Percentiles rank a stretch among this genome's conserved stretches.
These are phyloP conservation scores for Phyllachora maydis DNA, from an alignment of 2,329 filamentous ascomycete species.

Conservation along the genomic window DNA sequence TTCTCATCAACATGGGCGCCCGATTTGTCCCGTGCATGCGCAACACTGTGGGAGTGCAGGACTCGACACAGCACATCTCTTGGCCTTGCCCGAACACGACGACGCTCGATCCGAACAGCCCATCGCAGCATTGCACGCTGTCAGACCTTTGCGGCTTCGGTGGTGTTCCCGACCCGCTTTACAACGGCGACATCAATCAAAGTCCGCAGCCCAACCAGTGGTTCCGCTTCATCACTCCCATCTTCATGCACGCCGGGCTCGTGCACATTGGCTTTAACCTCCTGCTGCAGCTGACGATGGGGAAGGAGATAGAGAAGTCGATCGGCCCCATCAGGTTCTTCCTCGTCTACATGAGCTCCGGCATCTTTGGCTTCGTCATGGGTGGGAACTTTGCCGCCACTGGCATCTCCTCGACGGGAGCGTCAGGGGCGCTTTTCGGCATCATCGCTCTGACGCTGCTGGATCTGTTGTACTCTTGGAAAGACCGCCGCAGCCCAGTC, in stretches of 20 bases:
- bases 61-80: conserved; percentile 20
- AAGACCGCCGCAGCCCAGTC: conserved; percentile 51
- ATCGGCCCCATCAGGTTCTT: conserved; percentile 80
- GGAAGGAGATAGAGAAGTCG: conserved; percentile 75
- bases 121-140: conserved; percentile 44
- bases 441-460: conserved; percentile 75
- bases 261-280: conserved; percentile 95
- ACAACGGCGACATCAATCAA: conserved; percentile 27
- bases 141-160: conserved; percentile 69
- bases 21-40: conserved; percentile 92
- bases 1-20: conserved; percentile 93
- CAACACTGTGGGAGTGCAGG: conserved; percentile 46
- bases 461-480: conserved; percentile 87
- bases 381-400: conserved; percentile 82
- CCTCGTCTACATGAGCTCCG: conserved; percentile 73
- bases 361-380: conserved; percentile 90
- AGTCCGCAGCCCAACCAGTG: conserved; percentile 67
- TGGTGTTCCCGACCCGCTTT: conserved; percentile 48
- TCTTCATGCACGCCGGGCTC: conserved; percentile 85
- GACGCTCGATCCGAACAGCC: conserved; percentile 24
- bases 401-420: conserved; percentile 66
- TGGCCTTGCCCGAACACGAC: conserved; percentile 77
- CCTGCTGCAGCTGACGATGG: conserved; percentile 74
- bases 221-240: conserved; percentile 89
- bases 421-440: conserved; percentile 79